phyloP scores from a whole-genome alignment of 257 asterid species.

The Orobanche coerulescens region DNA sequence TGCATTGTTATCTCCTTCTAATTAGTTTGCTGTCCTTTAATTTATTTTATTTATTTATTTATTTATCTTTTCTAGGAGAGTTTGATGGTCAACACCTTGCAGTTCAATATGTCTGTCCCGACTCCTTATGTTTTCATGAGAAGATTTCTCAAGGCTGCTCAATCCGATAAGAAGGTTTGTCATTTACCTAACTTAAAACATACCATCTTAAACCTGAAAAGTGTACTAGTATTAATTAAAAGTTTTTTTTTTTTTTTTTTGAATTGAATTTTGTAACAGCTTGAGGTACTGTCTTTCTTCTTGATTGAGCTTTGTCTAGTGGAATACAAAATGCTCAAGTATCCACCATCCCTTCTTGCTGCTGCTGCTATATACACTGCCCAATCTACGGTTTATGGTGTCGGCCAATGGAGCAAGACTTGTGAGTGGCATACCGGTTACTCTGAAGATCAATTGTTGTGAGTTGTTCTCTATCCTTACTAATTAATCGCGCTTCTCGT shows the following conservation, averaged over 20 bases:
- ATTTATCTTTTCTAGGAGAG: constrained; percentile 44
- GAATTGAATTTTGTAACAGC: constrained; percentile 27
- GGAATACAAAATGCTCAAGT: constrained; percentile 80
- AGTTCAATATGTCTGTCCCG: constrained; percentile 83
- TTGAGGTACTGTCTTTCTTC: constrained; percentile 71
- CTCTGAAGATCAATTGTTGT: constrained; percentile 65
- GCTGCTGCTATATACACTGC: constrained; percentile 77
- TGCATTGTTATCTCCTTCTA: too few species aligned
- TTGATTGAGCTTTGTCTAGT: constrained; percentile 80
- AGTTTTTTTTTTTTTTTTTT: neutral
- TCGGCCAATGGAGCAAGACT: constrained; percentile 68
- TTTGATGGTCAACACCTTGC: constrained; percentile 73
- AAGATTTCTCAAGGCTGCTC: constrained; percentile 89
- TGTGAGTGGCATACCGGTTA: constrained; percentile 74
- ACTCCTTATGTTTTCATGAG: constrained; percentile 80
- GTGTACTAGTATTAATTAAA: too few species aligned
- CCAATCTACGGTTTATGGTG: constrained; percentile 59
- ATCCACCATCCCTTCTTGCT: constrained; percentile 68
- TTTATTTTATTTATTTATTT: too few species aligned
- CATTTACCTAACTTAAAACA: neutral
- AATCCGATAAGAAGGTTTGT: constrained; percentile 64
- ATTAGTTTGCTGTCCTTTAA: neutral
- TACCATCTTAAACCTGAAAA: neutral
- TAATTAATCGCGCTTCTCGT: neutral
- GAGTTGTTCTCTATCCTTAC: constrained; percentile 17